These are phyloP conservation scores for Talaromyces amestolkiae DNA, from an alignment of 2,329 filamentous ascomycete species.

Conservation along the genomic window DNA sequence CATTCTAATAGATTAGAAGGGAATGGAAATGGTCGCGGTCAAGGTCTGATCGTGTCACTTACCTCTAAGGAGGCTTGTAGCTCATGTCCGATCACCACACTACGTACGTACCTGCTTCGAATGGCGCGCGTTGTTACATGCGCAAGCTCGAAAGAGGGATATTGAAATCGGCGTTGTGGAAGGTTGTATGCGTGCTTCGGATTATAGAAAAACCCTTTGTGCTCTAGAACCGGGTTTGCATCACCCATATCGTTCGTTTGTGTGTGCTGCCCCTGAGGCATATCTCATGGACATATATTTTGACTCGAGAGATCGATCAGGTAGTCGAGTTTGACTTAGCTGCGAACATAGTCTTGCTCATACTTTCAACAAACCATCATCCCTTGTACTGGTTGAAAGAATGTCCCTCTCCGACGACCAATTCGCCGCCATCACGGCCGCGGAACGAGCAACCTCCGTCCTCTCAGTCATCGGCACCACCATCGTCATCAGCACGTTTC, in stretches of 20 bases:
- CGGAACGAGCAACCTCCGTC: slow-evolving; percentile 67
- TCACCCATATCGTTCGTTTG: not conserved
- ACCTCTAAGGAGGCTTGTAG: not conserved
- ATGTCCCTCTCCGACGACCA: slow-evolving; percentile 34
- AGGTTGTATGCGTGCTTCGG: not conserved
- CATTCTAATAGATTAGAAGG: not conserved
- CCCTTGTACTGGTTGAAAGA: not conserved
- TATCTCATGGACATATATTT: not conserved
- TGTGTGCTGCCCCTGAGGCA: not conserved
- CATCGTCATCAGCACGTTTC: slow-evolving; percentile 71
- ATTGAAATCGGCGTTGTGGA: slow-evolving; percentile 1
- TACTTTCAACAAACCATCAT: not conserved
- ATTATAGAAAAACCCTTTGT: not conserved
- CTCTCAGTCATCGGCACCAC: slow-evolving; percentile 69
- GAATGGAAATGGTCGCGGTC: no score
- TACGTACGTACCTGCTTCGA: not conserved
- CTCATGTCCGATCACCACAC: not conserved
- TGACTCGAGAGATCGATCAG: not conserved
- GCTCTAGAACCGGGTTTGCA: not conserved
- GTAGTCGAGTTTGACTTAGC: not conserved
- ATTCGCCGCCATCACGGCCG: slow-evolving; percentile 56
- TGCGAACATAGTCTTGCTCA: no score
- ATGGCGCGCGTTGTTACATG: not conserved
- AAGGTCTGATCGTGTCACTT: not conserved
- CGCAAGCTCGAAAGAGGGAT: not conserved